phyloP scores from a whole-genome alignment of 2,329 filamentous ascomycete species.

The Juglanconis sp. region DNA sequence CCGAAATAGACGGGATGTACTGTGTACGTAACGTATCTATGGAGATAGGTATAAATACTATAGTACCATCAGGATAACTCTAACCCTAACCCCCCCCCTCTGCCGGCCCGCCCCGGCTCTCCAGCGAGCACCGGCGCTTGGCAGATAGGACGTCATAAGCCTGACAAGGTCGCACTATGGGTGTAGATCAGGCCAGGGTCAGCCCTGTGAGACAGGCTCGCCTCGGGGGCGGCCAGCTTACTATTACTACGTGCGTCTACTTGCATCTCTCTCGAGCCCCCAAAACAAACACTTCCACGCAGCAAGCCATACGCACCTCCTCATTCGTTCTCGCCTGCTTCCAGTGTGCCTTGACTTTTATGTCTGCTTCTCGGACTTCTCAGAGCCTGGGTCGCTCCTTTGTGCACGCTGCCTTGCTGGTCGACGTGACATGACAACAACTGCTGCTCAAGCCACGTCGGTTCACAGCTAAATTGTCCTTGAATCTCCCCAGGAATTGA shows the following conservation, averaged over 20 bases:
- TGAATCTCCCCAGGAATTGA: neutral
- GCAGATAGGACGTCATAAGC: slow-evolving; percentile 8
- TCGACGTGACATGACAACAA: slow-evolving; percentile 4
- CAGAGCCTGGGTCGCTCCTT: slow-evolving; percentile 8
- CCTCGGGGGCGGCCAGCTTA: neutral
- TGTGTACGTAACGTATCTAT: too few species aligned
- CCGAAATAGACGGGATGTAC: too few species aligned
- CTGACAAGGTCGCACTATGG: neutral
- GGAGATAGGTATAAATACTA: too few species aligned
- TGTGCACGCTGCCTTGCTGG: neutral
- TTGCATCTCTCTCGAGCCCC: too few species aligned
- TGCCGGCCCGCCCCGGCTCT: neutral
- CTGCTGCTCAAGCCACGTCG: neutral
- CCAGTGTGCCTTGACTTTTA: neutral
- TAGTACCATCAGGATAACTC: too few species aligned
- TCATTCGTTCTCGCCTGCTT: neutral
- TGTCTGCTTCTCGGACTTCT: slow-evolving; percentile 2
- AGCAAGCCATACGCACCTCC: neutral
- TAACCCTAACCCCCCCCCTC: too few species aligned
- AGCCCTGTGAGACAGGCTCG: slow-evolving; percentile 1
- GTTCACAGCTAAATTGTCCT: neutral
- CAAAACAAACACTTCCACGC: neutral
- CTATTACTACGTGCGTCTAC: too few species aligned
- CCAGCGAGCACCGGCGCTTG: neutral
- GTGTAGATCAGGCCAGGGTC: slow-evolving; percentile 4